Percentiles rank a stretch among this genome's conserved stretches.
These are phyloP conservation scores for Lichtheimia ornata DNA, from an alignment of 371 early-diverging fungal genomes.

Conservation along the genomic window DNA sequence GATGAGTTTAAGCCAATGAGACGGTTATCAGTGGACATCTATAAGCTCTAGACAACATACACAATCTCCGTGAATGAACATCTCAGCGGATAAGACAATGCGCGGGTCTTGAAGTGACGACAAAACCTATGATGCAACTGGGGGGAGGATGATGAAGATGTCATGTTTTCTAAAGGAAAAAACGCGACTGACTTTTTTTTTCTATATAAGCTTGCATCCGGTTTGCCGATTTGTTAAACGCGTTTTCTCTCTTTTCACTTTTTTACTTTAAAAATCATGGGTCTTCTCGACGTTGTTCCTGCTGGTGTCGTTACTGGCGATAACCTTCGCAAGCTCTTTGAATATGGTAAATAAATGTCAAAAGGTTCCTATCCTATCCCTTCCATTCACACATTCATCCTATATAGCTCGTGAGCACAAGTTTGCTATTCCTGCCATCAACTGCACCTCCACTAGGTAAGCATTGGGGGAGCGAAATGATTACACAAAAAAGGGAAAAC, in stretches of 20 bases:
- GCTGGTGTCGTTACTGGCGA: conserved; percentile 91
- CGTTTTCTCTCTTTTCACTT: conserved; percentile 3
- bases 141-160: no score
- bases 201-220: neutral
- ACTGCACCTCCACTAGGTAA: conserved; percentile 86
- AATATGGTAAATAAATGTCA: conserved; percentile 72
- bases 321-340: conserved; percentile 82
- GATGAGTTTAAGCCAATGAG: no score
- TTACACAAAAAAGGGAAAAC: conserved; percentile 1
- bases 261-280: conserved; percentile 61
- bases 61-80: no score
- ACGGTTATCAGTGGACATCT: no score
- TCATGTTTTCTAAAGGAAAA: no score
- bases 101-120: no score
- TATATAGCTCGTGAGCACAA: conserved; percentile 68
- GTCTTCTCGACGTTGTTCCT: conserved; percentile 81
- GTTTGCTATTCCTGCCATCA: conserved; percentile 93
- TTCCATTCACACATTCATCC: neutral
- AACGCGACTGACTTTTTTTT: no score
- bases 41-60: no score
- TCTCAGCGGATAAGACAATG: no score
- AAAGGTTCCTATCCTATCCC: no score
- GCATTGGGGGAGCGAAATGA: neutral
- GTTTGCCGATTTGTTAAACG: neutral
- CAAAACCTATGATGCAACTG: no score